Evolutionary conservation across 805 yeast genomes (phyloP).

Genomic region (Yueomyces sinensis): DNA sequence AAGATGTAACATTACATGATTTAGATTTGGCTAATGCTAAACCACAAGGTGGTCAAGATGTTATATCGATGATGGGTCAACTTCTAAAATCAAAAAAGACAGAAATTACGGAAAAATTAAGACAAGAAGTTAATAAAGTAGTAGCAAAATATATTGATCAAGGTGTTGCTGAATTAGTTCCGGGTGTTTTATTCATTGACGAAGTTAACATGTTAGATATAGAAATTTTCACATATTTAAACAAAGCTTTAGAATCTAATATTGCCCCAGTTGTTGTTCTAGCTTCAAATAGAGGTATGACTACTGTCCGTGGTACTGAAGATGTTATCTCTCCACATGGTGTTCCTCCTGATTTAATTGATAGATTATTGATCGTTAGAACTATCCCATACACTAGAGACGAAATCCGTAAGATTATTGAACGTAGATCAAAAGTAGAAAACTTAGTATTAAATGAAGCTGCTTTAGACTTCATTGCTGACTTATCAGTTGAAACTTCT

Average conservation of each 20-base stretch:
- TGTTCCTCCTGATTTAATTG: conserved; percentile 87
- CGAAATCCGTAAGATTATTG: conserved; percentile 71
- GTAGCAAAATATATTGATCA: conserved; percentile 94
- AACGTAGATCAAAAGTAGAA: conserved; percentile 72
- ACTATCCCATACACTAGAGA: conserved; percentile 79
- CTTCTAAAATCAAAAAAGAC: conserved; percentile 91
- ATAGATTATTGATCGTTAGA: conserved; percentile 80
- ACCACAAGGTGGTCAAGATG: conserved; percentile 96
- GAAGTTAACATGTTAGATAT: conserved; percentile 98
- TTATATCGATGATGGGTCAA: conserved; percentile 93
- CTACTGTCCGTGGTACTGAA: conserved; percentile 82
- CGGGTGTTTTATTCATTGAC: conserved; percentile 95
- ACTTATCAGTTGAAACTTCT: conserved; percentile 63
- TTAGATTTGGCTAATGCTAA: conserved; percentile 92
- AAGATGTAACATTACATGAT: conserved; percentile 93
- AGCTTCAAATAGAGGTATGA: conserved; percentile 92
- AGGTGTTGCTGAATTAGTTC: conserved; percentile 94
- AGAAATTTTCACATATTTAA: conserved; percentile 90
- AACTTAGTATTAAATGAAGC: conserved; percentile 47
- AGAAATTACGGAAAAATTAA: conserved; percentile 89
- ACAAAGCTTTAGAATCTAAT: conserved; percentile 82
- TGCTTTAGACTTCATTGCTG: conserved; percentile 67
- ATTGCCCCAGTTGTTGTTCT: conserved; percentile 91
- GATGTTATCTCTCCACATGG: conserved; percentile 89
- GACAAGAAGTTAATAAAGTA: conserved; percentile 88